Conservation (phyloP, 768 basidiomycete species). For the Pleurotus ostreatus region DNA sequence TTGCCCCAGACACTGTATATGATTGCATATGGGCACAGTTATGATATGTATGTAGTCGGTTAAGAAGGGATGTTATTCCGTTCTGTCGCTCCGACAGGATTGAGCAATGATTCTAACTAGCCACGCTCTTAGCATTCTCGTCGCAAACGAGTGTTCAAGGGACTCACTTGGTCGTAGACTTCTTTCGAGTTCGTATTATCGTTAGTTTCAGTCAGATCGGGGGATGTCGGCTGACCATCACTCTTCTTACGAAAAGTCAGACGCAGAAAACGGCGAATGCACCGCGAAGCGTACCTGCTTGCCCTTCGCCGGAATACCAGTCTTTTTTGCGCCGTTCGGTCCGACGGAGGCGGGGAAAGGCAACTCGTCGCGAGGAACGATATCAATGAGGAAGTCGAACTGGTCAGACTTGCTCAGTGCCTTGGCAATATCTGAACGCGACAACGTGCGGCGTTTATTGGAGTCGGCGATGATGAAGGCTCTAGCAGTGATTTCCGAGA, state of each 20-base stretch:
- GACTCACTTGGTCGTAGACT: neutral
- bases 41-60: neutral
- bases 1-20: neutral
- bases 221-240: neutral
- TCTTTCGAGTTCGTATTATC: neutral
- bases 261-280: neutral
- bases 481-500: conserved; percentile 92
- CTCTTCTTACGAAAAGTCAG: neutral
- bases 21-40: too few species aligned
- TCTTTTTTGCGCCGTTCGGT: neutral
- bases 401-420: conserved; percentile 91
- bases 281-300: neutral
- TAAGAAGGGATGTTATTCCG: conserved; percentile 1
- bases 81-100: neutral
- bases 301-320: neutral
- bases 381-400: conserved; percentile 97
- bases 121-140: neutral
- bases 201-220: neutral
- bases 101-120: conserved; percentile 1
- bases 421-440: conserved; percentile 89
- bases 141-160: neutral
- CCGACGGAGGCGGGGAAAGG: conserved; percentile 22
- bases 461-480: conserved; percentile 95
- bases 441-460: conserved; percentile 93
- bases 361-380: conserved; percentile 82